phyloP scores from a whole-genome alignment of 1,284 basidiomycete genomes.

The Malassezia globosa region DNA sequence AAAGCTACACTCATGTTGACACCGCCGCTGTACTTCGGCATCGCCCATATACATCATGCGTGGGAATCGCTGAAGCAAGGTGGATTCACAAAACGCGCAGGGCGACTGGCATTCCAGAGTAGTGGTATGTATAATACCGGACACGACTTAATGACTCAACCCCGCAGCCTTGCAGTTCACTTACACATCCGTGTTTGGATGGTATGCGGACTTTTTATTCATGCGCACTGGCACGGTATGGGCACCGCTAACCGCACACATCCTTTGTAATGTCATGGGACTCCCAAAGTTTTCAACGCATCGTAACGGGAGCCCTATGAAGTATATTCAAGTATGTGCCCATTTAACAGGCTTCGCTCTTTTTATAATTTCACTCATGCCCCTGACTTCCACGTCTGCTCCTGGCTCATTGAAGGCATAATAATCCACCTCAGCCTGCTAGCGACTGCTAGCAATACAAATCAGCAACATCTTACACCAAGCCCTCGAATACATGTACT shows the following conservation, averaged over 20 bases:
- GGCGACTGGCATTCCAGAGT: constrained; percentile 55
- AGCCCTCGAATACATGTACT: too few species aligned
- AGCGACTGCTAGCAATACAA: background rate
- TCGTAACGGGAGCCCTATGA: background rate
- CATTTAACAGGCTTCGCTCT: background rate
- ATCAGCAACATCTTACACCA: background rate
- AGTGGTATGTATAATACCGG: constrained; percentile 53
- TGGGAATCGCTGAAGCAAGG: constrained; percentile 64
- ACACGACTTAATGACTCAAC: constrained; percentile 2
- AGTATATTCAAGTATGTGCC: background rate
- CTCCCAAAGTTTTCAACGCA: constrained; percentile 49
- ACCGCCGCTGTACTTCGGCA: constrained; percentile 74
- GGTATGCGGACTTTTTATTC: constrained; percentile 74
- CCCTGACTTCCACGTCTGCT: background rate
- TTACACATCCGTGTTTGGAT: constrained; percentile 86
- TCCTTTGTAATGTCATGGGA: constrained; percentile 90
- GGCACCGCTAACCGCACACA: constrained; percentile 55
- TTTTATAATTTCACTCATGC: background rate
- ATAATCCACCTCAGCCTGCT: too few species aligned
- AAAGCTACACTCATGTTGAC: constrained; percentile 60
- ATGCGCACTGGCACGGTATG: constrained; percentile 53
- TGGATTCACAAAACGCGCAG: constrained; percentile 50
- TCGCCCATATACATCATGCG: constrained; percentile 84
- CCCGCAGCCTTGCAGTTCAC: constrained; percentile 59
- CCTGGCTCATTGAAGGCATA: too few species aligned